A percentile compares a stretch with the other conserved stretches of the same genome.
Conservation (phyloP, 2,329 filamentous ascomycete species). For the Cercospora canescens region DNA sequence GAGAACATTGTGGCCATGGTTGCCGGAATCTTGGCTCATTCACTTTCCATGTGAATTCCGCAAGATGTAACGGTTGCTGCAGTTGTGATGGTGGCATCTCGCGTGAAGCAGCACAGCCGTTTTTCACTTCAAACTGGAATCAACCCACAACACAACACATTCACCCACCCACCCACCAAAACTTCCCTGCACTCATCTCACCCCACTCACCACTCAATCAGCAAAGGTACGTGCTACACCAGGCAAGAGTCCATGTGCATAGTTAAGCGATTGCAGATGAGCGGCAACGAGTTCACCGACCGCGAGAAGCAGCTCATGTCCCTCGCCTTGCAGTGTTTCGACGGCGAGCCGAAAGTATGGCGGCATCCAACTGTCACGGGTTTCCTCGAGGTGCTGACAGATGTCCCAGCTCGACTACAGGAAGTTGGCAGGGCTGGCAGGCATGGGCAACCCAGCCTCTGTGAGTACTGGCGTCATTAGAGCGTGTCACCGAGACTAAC, state of each 20-base stretch:
- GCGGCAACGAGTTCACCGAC: slow-evolving; percentile 24
- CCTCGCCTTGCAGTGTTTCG: slow-evolving; percentile 32
- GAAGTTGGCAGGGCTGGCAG: slow-evolving; percentile 26
- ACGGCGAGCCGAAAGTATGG: slow-evolving; percentile 30
- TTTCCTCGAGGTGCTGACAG: slow-evolving; percentile 26
- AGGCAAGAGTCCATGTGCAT: neutral
- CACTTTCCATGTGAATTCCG: neutral
- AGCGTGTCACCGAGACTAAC: neutral
- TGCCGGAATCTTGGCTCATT: neutral
- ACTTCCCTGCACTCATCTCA: neutral
- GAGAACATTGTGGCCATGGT: neutral
- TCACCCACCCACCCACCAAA: neutral
- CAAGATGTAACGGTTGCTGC: neutral
- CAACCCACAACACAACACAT: neutral
- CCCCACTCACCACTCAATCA: neutral
- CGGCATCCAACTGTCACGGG: slow-evolving; percentile 38
- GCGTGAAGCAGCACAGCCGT: neutral
- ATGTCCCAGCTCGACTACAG: slow-evolving; percentile 26
- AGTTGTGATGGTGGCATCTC: neutral
- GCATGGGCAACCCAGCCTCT: slow-evolving; percentile 28
- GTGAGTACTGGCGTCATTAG: neutral
- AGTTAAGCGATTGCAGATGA: slow-evolving; percentile 9
- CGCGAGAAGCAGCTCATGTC: slow-evolving; percentile 29
- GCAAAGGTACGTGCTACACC: neutral
- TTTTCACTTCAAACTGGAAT: neutral